Evolutionary conservation across 1,284 basidiomycete species (phyloP), one percentile per base, ranked within the genome.

Genomic region (Pseudozyma tsukubaensis): DNA sequence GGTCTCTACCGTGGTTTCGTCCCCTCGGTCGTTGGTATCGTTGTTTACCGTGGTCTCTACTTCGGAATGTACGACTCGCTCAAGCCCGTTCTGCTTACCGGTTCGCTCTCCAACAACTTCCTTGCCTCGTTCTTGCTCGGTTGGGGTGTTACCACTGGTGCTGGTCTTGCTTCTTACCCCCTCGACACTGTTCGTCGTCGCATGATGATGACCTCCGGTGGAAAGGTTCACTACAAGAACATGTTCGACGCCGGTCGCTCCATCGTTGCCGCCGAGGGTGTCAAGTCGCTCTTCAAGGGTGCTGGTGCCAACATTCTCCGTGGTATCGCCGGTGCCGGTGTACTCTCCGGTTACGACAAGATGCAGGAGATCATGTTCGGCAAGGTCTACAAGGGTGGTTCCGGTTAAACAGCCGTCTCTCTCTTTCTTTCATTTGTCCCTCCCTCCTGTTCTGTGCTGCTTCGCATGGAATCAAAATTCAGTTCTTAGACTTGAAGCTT

Each of bases 321-420:
- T 92, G 94, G 94, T 90, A 92, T 96, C 85, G 94, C 94, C 84
- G 94, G 94, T 88, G 94, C 94, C 87, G 94, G 94, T 93, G 94
- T 96, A 77, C 87, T 97, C 84, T 94, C 94, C 44, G 88, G 95
- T 65, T 84, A 84, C 82, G 82, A 96, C 90, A 92, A 94, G 88
- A 90, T 95, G 85, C 94, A 96, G 87, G 82, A 85, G 80, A 62
- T 86, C 77, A 75, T 86, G 75, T 85, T 85, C 83, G 85, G 85
- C 76, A 85, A 85, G 80, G 82, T 82, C 68, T 83, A 83, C 82
- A 80, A 80, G 76, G 71, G 71, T 64, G 71, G 71, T 44, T 73
- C 71, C 55, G 71, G 71, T 65, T 73, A 73, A 73, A 59, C 61
- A 59, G 61, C 21, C 24, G 11, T 37, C 16, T 35, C 32, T 16